phyloP scores from a whole-genome alignment of 192 early-diverging fungal species.

The Geranomyces variabilis region DNA sequence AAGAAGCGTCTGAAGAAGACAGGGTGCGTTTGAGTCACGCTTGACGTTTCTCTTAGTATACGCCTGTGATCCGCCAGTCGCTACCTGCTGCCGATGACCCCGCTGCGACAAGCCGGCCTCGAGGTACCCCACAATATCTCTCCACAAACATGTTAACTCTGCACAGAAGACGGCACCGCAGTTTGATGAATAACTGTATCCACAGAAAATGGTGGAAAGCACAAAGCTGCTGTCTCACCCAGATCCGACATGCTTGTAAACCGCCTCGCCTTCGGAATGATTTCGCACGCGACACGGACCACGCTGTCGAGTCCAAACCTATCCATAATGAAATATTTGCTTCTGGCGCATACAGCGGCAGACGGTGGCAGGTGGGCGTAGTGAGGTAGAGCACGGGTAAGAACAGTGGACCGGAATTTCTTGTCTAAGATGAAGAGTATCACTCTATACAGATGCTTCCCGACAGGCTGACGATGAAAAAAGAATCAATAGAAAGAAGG shows the following conservation, averaged over 20 bases:
- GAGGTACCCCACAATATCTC: conserved; percentile 34
- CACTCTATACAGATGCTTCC: too few relatives aligned
- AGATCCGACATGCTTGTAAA: conserved; percentile 44
- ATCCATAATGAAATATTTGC: conserved; percentile 34
- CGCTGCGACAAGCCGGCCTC: conserved; percentile 19
- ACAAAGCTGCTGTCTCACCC: conserved; percentile 37
- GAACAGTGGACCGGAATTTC: too few relatives aligned
- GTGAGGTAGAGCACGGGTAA: too few relatives aligned
- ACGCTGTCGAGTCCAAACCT: conserved; percentile 43
- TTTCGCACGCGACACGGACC: conserved; percentile 40
- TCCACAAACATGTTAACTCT: conserved; percentile 48
- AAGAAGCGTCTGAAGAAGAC: conserved; percentile 35
- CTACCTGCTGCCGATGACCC: conserved; percentile 37
- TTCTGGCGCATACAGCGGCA: too few relatives aligned
- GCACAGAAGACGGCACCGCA: neutral
- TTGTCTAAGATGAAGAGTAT: too few relatives aligned
- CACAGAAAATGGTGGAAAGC: too few relatives aligned
- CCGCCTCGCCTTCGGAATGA: conserved; percentile 44
- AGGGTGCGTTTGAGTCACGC: too few relatives aligned
- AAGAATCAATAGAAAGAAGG: too few relatives aligned
- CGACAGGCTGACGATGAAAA: too few relatives aligned
- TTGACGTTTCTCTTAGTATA: too few relatives aligned
- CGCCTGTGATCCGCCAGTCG: neutral
- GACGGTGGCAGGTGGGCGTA: too few relatives aligned
- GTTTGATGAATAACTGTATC: too few relatives aligned